phyloP scores from a whole-genome alignment of 2,329 filamentous ascomycete genomes.

The Sporothrix luriei region DNA sequence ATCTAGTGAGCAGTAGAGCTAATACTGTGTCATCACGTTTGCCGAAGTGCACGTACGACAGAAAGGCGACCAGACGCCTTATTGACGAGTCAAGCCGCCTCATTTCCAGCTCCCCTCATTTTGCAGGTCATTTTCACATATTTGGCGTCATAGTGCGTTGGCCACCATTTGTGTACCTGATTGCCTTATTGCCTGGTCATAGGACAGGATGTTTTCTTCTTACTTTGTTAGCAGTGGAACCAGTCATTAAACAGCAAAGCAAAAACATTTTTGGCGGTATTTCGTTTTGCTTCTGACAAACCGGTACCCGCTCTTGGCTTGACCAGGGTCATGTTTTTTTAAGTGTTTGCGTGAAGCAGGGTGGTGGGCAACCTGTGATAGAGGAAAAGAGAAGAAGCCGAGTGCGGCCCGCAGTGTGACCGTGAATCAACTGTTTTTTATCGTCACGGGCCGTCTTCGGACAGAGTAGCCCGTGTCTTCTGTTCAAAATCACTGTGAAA shows the following conservation, averaged over 20 bases:
- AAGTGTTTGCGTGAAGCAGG: constrained; percentile 3
- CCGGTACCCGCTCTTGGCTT: neutral
- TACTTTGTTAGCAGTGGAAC: neutral
- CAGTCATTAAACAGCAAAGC: neutral
- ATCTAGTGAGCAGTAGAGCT: neutral
- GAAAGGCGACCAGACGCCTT: constrained; percentile 12
- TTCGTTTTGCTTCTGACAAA: neutral
- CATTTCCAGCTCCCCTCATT: neutral
- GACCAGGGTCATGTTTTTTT: neutral
- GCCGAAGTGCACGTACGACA: neutral
- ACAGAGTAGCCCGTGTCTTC: neutral
- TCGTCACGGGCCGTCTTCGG: neutral
- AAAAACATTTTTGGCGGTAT: neutral
- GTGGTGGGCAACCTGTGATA: neutral
- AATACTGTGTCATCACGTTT: neutral
- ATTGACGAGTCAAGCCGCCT: neutral
- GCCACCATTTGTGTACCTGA: neutral
- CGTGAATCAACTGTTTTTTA: neutral
- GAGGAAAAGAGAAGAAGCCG: neutral
- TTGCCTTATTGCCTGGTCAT: constrained; percentile 9
- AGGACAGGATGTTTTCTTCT: neutral
- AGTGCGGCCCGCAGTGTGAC: neutral
- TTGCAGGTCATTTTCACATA: neutral
- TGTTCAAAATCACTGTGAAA: neutral
- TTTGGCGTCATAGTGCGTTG: neutral